A percentile compares a stretch with the other conserved stretches of the same genome.
Evolutionary conservation across 202 grass and related monocot species (phyloP).

Genomic region (Bolboschoenoplectus hybrid): DNA sequence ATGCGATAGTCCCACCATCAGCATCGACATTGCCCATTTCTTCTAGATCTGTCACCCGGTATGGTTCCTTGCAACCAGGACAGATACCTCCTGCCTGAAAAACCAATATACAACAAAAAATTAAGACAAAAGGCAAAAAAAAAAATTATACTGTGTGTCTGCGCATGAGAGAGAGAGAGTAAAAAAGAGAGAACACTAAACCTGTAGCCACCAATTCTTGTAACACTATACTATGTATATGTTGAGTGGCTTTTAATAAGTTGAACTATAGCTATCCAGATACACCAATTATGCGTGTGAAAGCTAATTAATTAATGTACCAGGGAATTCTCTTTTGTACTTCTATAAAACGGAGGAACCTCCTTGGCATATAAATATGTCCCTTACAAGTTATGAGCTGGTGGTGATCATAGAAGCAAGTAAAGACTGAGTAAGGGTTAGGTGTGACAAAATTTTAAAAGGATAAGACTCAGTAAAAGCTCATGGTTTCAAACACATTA

Average conservation of each 20-base stretch:
- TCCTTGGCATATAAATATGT: constrained; percentile 8
- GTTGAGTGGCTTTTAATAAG: too few relatives aligned
- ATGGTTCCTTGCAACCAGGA: constrained; percentile 87
- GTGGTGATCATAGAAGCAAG: constrained; percentile 14
- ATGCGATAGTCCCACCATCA: constrained; percentile 43
- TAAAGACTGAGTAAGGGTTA: constrained; percentile 22
- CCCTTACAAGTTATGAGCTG: constrained; percentile 18
- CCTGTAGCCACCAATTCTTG: background rate
- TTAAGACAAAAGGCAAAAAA: background rate
- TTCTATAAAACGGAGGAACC: constrained; percentile 13
- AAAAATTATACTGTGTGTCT: background rate
- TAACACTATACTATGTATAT: background rate
- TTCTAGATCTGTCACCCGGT: constrained; percentile 83
- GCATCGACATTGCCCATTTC: constrained; percentile 45
- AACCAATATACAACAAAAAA: background rate
- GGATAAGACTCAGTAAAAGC: constrained; percentile 13
- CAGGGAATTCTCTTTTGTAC: background rate
- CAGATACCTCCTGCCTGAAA: constrained; percentile 56
- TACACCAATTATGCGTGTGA: background rate
- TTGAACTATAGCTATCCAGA: too few relatives aligned
- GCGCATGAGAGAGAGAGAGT: background rate
- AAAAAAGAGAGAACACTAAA: background rate
- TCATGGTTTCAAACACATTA: constrained; percentile 15
- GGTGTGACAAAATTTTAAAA: constrained; percentile 15
- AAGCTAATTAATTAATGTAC: constrained; percentile 19